These are phyloP conservation scores for Dipteronia sinensis DNA, from an alignment of 345 rosid genomes.

Conservation along the genomic window DNA sequence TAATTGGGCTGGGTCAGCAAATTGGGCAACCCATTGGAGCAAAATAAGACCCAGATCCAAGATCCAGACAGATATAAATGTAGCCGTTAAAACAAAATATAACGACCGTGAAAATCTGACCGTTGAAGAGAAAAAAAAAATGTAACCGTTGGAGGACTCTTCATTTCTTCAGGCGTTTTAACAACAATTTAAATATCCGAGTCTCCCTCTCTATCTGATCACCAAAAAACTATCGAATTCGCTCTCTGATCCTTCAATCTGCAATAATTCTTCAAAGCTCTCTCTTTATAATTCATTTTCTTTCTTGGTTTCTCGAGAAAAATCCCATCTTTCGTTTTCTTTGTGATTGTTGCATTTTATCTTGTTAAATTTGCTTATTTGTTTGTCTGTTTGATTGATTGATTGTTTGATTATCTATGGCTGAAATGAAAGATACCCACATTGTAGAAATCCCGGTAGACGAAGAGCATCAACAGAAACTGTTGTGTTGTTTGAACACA, in stretches of 20 bases:
- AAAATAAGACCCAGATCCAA: not conserved
- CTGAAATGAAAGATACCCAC: slow-evolving; percentile 63
- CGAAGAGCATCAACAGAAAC: slow-evolving; percentile 67
- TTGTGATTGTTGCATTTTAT: not conserved
- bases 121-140: slow-evolving; percentile 45
- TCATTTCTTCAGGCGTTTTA: slow-evolving; percentile 7
- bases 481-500: slow-evolving; percentile 33
- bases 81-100: slow-evolving; percentile 20
- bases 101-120: slow-evolving; percentile 42
- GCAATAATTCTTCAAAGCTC: slow-evolving; percentile 9
- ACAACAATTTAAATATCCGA: slow-evolving; percentile 45
- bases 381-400: not conserved
- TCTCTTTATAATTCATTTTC: slow-evolving; percentile 21
- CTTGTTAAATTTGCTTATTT: not conserved
- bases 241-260: slow-evolving; percentile 7
- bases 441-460: slow-evolving; percentile 82
- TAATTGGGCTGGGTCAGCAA: not conserved
- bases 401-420: slow-evolving; percentile 35
- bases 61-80: not conserved
- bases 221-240: slow-evolving; percentile 1
- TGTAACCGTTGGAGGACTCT: slow-evolving; percentile 30
- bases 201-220: not conserved
- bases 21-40: not conserved
- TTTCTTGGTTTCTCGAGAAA: not conserved
- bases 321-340: not conserved